A percentile compares a stretch with the other conserved stretches of the same genome.
These are phyloP conservation scores for Eucommia ulmoides DNA, from an alignment of 257 asterid species.

Conservation along the genomic window DNA sequence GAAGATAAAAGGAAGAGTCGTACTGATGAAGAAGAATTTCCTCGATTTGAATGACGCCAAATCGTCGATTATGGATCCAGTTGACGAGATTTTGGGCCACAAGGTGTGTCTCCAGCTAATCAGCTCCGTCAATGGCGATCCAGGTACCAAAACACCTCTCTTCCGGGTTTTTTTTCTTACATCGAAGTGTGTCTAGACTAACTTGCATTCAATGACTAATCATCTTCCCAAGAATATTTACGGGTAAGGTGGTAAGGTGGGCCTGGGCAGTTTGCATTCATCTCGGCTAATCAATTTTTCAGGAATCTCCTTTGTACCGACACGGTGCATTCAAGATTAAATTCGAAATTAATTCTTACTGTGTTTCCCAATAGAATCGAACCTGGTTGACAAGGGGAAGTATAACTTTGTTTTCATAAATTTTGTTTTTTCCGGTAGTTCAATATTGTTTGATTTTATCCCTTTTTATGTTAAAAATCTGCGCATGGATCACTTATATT, in stretches of 20 bases:
- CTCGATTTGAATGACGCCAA: conserved; percentile 25
- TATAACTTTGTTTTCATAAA: no score
- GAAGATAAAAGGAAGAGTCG: conserved; percentile 43
- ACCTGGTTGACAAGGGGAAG: no score
- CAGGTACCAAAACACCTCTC: conserved; percentile 7
- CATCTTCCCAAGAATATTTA: neutral
- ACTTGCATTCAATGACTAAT: neutral
- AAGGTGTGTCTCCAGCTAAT: conserved; percentile 56
- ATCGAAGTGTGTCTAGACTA: neutral
- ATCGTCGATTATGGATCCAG: conserved; percentile 33
- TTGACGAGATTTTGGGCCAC: conserved; percentile 38
- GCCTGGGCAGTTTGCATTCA: neutral
- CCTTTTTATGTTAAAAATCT: no score
- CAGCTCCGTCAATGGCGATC: conserved; percentile 12
- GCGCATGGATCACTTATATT: no score
- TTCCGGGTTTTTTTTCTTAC: neutral
- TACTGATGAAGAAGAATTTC: conserved; percentile 50
- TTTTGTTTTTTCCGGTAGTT: no score
- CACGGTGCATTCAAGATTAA: neutral
- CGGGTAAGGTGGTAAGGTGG: neutral
- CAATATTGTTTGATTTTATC: no score
- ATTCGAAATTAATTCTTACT: no score
- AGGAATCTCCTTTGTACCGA: neutral
- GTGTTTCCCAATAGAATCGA: no score
- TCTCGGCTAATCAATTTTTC: no score